Percentiles rank a stretch among this genome's conserved stretches.
Conservation (phyloP, 2,329 filamentous ascomycete species). For the Fusarium mangiferae region DNA sequence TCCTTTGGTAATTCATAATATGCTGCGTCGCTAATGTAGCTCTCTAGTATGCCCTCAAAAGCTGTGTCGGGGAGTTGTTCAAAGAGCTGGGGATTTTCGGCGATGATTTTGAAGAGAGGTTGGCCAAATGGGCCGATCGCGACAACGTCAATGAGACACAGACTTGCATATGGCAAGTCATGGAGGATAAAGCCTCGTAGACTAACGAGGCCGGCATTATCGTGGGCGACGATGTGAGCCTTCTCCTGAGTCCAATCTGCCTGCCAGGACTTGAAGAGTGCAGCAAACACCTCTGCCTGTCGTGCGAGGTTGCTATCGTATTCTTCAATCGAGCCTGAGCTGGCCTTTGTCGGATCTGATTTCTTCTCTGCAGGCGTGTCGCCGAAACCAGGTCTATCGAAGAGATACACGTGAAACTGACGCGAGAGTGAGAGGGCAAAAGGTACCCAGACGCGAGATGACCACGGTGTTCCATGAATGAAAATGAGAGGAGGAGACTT, state of each 20-base stretch:
- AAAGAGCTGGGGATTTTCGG: slow-evolving; percentile 50
- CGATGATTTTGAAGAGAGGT: slow-evolving; percentile 55
- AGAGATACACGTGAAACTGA: slow-evolving; percentile 54
- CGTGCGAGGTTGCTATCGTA: slow-evolving; percentile 50
- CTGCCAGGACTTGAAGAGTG: slow-evolving; percentile 51
- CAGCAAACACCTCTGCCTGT: slow-evolving; percentile 52
- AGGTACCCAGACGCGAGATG: slow-evolving; percentile 52
- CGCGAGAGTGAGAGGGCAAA: slow-evolving; percentile 50
- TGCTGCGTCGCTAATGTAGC: slow-evolving; percentile 54
- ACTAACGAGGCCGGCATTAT: slow-evolving; percentile 55
- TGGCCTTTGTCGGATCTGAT: slow-evolving; percentile 1
- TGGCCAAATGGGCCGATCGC: slow-evolving; percentile 55
- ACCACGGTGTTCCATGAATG: slow-evolving; percentile 60
- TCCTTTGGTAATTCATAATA: slow-evolving; percentile 44
- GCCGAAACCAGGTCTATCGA: slow-evolving; percentile 59
- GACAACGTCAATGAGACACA: slow-evolving; percentile 57
- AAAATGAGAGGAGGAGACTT: slow-evolving; percentile 51
- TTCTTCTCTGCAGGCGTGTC: slow-evolving; percentile 46
- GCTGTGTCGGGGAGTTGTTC: slow-evolving; percentile 46
- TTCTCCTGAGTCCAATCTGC: slow-evolving; percentile 35
- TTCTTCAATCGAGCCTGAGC: slow-evolving; percentile 25
- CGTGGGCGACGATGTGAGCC: slow-evolving; percentile 57
- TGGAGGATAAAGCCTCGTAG: slow-evolving; percentile 53
- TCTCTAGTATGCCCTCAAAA: slow-evolving; percentile 52
- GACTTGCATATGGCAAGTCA: slow-evolving; percentile 48